Conservation (phyloP, 2,329 filamentous ascomycete species). For the Bertia moriformis region DNA sequence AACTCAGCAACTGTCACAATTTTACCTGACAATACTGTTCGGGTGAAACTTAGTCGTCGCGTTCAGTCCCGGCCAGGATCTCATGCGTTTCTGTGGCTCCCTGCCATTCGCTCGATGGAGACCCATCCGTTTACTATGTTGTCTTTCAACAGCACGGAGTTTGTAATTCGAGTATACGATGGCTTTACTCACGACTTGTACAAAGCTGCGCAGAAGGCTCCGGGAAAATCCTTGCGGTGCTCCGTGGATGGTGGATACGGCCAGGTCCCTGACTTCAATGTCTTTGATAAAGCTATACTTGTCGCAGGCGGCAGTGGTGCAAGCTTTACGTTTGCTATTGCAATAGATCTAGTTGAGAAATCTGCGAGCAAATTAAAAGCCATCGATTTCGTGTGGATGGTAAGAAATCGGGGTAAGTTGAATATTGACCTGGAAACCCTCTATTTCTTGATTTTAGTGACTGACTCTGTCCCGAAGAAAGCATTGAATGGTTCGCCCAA, state of each 20-base stretch:
- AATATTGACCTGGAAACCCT: too few relatives aligned
- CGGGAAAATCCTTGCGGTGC: constrained; percentile 10
- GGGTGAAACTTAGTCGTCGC: constrained; percentile 15
- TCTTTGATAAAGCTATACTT: constrained; percentile 13
- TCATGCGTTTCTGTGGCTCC: constrained; percentile 22
- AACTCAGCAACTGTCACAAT: constrained; percentile 16
- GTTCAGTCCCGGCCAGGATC: constrained; percentile 13
- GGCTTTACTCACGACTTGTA: constrained; percentile 17
- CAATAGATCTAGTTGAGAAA: constrained; percentile 13
- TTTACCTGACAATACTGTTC: constrained; percentile 16
- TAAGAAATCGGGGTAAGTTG: constrained; percentile 14
- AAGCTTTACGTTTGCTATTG: constrained; percentile 16
- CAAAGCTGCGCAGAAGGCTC: constrained; percentile 12
- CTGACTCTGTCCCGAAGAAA: neutral
- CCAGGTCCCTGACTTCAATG: constrained; percentile 11
- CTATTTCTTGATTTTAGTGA: neutral
- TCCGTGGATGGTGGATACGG: constrained; percentile 18
- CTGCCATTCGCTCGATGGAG: constrained; percentile 15
- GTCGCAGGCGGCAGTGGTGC: constrained; percentile 17
- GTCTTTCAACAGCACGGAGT: constrained; percentile 8
- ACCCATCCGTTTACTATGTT: constrained; percentile 20
- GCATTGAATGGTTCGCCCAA: neutral
- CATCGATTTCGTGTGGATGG: constrained; percentile 16
- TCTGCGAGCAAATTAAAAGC: constrained; percentile 4
- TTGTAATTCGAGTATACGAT: constrained; percentile 15